Conservation (phyloP, 345 rosid genomes). For the Dovyalis caffra region DNA sequence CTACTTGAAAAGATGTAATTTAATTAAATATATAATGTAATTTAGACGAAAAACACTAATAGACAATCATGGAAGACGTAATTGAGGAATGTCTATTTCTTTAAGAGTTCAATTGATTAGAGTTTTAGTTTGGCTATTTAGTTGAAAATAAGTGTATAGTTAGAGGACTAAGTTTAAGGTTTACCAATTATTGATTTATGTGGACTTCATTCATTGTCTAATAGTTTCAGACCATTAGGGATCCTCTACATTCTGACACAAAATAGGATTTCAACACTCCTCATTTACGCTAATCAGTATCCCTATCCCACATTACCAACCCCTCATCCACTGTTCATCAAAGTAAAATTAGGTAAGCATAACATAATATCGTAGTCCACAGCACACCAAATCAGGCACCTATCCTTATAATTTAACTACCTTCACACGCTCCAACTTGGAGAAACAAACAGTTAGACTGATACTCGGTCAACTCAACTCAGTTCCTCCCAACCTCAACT, state of each 20-base stretch:
- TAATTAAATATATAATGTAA: too few species aligned
- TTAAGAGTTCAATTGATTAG: background rate
- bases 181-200: background rate
- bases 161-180: background rate
- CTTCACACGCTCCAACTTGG: constrained; percentile 25
- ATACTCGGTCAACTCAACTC: constrained; percentile 34
- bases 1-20: too few species aligned
- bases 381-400: background rate
- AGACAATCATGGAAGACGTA: too few species aligned
- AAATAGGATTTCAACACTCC: too few species aligned
- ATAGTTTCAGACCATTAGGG: too few species aligned
- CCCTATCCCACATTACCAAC: background rate
- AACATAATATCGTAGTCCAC: background rate
- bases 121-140: background rate
- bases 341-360: background rate
- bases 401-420: constrained; percentile 3
- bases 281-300: too few species aligned
- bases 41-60: too few species aligned
- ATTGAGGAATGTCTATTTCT: background rate
- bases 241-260: background rate
- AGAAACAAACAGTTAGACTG: constrained; percentile 30
- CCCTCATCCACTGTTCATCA: background rate
- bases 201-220: constrained; percentile 9
- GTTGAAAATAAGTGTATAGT: background rate
- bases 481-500: constrained; percentile 29